Percentiles rank a stretch among this genome's conserved stretches.
Conservation (phyloP, 257 asterid genomes). For the Solanum stenotomum region DNA sequence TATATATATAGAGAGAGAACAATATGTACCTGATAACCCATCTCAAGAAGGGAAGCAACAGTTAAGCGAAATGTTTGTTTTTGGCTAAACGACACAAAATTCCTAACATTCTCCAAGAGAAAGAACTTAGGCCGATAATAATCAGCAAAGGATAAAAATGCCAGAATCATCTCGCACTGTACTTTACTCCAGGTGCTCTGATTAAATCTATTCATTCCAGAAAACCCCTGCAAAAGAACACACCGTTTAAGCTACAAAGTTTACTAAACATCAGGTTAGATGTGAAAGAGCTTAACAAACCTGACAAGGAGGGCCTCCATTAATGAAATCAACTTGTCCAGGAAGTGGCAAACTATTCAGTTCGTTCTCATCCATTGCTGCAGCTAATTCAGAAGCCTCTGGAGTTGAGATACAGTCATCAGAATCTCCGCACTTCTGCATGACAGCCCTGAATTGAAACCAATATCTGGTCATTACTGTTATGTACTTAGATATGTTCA, state of each 20-base stretch:
- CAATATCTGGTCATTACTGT: neutral
- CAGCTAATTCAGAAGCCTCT: slow-evolving; percentile 83
- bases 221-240: slow-evolving; percentile 67
- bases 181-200: slow-evolving; percentile 97
- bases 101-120: slow-evolving; percentile 92
- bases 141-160: slow-evolving; percentile 89
- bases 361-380: slow-evolving; percentile 40
- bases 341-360: slow-evolving; percentile 72
- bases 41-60: slow-evolving; percentile 87
- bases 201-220: slow-evolving; percentile 94
- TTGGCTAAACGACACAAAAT: slow-evolving; percentile 88
- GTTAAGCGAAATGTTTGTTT: slow-evolving; percentile 93
- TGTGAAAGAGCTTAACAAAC: slow-evolving; percentile 25
- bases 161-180: slow-evolving; percentile 95
- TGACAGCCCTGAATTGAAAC: slow-evolving; percentile 63
- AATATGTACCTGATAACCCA: slow-evolving; percentile 82
- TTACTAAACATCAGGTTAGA: slow-evolving; percentile 4
- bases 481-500: neutral
- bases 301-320: slow-evolving; percentile 99
- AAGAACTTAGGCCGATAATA: slow-evolving; percentile 85
- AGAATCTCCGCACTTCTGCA: slow-evolving; percentile 81
- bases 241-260: neutral
- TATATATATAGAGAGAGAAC: neutral
- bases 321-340: slow-evolving; percentile 90
- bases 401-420: slow-evolving; percentile 86